These are phyloP conservation scores for Sugiyamaella sp. DNA, from an alignment of 1,139 yeast genomes.

Conservation along the genomic window DNA sequence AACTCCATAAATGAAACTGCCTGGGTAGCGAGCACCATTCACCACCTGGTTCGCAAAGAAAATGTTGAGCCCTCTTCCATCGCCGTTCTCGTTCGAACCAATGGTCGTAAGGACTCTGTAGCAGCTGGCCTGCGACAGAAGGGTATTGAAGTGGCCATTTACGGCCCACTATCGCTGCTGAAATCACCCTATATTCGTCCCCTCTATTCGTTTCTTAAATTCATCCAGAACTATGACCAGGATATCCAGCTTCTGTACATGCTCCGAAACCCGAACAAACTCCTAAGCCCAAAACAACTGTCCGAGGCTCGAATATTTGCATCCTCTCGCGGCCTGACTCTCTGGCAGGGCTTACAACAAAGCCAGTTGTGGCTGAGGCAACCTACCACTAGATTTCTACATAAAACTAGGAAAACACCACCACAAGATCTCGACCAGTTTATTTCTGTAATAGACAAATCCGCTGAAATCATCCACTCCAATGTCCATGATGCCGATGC, in stretches of 20 bases:
- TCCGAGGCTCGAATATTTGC: constrained; percentile 9
- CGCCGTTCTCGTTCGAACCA: constrained; percentile 29
- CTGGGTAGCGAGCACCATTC: constrained; percentile 27
- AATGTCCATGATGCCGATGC: constrained; percentile 12
- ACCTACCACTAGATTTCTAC: background rate
- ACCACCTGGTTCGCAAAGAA: constrained; percentile 15
- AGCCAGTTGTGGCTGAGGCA: constrained; percentile 17
- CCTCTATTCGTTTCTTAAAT: constrained; percentile 24
- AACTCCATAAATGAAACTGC: constrained; percentile 21
- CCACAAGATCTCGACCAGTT: constrained; percentile 14
- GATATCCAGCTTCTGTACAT: constrained; percentile 22
- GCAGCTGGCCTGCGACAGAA: constrained; percentile 18
- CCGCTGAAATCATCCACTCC: constrained; percentile 20
- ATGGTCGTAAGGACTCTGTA: constrained; percentile 20
- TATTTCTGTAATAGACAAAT: constrained; percentile 14
- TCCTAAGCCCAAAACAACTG: constrained; percentile 21
- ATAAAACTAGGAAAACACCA: background rate
- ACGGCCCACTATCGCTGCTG: constrained; percentile 23
- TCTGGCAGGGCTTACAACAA: constrained; percentile 24
- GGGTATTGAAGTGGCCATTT: constrained; percentile 20
- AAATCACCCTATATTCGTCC: constrained; percentile 22
- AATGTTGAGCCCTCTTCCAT: constrained; percentile 26
- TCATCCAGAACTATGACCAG: constrained; percentile 19
- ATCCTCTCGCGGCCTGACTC: constrained; percentile 1
- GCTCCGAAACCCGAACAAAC: constrained; percentile 20